phyloP scores from a whole-genome alignment of 192 early-diverging fungal genomes.

The Phycomyces nitens region DNA sequence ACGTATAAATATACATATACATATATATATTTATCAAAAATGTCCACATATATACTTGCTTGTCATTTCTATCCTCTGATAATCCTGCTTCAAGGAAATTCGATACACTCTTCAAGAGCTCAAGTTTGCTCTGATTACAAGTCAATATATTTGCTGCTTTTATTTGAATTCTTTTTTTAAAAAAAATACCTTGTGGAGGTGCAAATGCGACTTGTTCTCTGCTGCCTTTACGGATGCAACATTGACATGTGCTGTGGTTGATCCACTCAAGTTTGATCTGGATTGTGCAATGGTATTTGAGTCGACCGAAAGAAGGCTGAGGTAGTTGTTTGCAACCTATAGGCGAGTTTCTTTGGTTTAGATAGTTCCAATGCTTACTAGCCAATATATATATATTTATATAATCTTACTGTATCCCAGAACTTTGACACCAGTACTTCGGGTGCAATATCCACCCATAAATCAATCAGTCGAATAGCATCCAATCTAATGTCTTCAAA shows the following conservation, averaged over 20 bases:
- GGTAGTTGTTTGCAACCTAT: conserved; percentile 62
- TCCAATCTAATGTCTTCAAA: conserved; percentile 81
- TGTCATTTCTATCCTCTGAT: conserved; percentile 35
- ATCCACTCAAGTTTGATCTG: conserved; percentile 7
- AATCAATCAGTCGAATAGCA: conserved; percentile 72
- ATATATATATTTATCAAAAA: not conserved
- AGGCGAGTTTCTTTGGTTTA: not conserved
- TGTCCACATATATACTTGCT: conserved; percentile 29
- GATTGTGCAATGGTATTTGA: conserved; percentile 44
- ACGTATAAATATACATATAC: no score
- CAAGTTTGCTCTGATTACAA: conserved; percentile 52
- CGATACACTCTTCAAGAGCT: conserved; percentile 54
- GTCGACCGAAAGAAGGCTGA: conserved; percentile 52
- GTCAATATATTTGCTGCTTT: no score
- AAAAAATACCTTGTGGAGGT: conserved; percentile 23
- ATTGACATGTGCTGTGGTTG: not conserved
- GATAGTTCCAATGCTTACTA: not conserved
- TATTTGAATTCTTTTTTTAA: no score
- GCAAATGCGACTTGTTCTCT: conserved; percentile 26
- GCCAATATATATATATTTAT: no score
- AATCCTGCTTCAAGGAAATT: conserved; percentile 55
- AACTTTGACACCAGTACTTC: conserved; percentile 57
- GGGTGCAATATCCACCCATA: conserved; percentile 65
- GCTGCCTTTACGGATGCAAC: conserved; percentile 27
- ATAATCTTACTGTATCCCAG: conserved; percentile 58